phyloP scores from a whole-genome alignment of 2,329 filamentous ascomycete genomes.

The Aureobasidium zeae region DNA sequence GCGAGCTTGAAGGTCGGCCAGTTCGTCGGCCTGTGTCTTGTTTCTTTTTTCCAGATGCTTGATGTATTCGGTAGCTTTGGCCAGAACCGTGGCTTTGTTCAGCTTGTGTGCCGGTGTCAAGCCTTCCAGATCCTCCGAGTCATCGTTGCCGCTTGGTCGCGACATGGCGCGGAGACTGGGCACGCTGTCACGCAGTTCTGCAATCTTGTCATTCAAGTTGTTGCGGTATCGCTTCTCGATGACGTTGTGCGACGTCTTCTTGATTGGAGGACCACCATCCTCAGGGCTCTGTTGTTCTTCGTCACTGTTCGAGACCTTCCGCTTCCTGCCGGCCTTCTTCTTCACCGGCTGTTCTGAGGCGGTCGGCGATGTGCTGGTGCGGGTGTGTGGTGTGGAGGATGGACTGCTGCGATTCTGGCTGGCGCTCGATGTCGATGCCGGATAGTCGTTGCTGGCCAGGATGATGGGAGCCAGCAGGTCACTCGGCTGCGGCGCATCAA shows the following conservation, averaged over 20 bases:
- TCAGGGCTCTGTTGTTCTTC: constrained; percentile 23
- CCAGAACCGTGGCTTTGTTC: constrained; percentile 94
- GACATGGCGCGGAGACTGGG: constrained; percentile 80
- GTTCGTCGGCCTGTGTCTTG: constrained; percentile 71
- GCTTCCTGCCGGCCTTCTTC: constrained; percentile 29
- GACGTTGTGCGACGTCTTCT: constrained; percentile 97
- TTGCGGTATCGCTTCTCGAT: constrained; percentile 96
- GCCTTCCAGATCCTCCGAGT: constrained; percentile 61
- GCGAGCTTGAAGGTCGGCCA: constrained; percentile 65
- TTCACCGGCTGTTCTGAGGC: constrained; percentile 22
- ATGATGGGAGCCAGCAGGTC: constrained; percentile 7
- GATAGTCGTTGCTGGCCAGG: constrained; percentile 15
- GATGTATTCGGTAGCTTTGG: constrained; percentile 95
- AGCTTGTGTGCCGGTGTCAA: constrained; percentile 79
- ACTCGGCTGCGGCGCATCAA: constrained; percentile 8
- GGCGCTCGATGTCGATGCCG: neutral
- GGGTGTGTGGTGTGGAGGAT: constrained; percentile 22
- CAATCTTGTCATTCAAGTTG: constrained; percentile 95
- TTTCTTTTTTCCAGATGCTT: constrained; percentile 87
- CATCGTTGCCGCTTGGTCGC: constrained; percentile 51
- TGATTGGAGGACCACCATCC: constrained; percentile 43
- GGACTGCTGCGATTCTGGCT: constrained; percentile 21
- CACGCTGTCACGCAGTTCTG: constrained; percentile 81
- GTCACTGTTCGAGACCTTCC: constrained; percentile 26
- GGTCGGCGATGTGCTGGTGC: constrained; percentile 23